Evolutionary conservation across 345 rosid genomes (phyloP).

Genomic region (Gynandropsis gynandra): DNA sequence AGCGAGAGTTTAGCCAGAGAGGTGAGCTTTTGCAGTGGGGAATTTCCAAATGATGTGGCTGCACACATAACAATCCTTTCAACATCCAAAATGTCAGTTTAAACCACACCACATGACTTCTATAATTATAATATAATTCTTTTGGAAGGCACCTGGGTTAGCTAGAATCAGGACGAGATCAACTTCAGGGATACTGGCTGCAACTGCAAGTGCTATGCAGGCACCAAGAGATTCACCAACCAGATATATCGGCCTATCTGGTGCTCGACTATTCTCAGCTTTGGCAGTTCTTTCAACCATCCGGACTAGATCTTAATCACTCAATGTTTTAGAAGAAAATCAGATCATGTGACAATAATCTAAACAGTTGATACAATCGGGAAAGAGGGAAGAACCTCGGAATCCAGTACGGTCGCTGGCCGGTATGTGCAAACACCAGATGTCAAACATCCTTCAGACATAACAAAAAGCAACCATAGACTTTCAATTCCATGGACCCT

Average conservation of each 20-base stretch:
- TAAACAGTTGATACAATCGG: neutral
- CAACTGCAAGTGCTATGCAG: slow-evolving; percentile 65
- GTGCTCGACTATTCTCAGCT: slow-evolving; percentile 32
- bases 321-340: neutral
- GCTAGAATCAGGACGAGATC: slow-evolving; percentile 65
- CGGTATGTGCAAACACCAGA: slow-evolving; percentile 80
- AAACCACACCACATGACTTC: neutral
- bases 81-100: neutral
- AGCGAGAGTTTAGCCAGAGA: slow-evolving; percentile 52
- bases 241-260: slow-evolving; percentile 61
- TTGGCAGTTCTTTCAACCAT: slow-evolving; percentile 45
- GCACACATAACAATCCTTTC: slow-evolving; percentile 26
- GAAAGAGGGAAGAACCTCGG: slow-evolving; percentile 30
- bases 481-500: neutral
- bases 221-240: slow-evolving; percentile 83
- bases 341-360: neutral
- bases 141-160: slow-evolving; percentile 58
- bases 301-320: slow-evolving; percentile 49
- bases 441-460: slow-evolving; percentile 50
- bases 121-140: too few relatives aligned
- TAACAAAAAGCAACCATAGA: slow-evolving; percentile 3
- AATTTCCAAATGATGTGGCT: slow-evolving; percentile 68
- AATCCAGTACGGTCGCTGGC: slow-evolving; percentile 60
- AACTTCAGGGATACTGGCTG: slow-evolving; percentile 51
- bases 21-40: slow-evolving; percentile 46